phyloP scores from a whole-genome alignment of 208 protist genomes.

The Leishmania amazonensis region DNA sequence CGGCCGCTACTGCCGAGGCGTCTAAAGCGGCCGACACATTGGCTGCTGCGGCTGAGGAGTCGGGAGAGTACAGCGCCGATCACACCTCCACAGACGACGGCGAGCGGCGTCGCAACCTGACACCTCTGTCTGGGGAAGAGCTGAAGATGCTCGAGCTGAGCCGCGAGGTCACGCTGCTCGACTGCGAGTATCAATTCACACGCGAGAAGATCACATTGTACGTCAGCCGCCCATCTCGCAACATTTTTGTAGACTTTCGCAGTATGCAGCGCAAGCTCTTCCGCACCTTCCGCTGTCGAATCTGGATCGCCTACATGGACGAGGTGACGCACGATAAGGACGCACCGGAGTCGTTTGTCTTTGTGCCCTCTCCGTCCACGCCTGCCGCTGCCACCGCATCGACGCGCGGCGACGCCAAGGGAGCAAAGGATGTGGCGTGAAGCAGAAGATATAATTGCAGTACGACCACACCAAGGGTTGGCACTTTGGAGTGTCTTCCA shows the following conservation, averaged over 20 bases:
- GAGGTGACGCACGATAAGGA: conserved; percentile 55
- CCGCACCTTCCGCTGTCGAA: conserved; percentile 68
- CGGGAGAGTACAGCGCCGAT: conserved; percentile 2
- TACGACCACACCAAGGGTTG: background rate
- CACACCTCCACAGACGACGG: conserved; percentile 15
- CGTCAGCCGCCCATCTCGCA: conserved; percentile 44
- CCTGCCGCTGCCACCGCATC: conserved; percentile 4
- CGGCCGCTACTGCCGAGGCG: conserved; percentile 1
- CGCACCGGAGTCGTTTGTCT: conserved; percentile 35
- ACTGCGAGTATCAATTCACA: conserved; percentile 73
- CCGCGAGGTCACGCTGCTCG: conserved; percentile 41
- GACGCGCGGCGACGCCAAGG: background rate
- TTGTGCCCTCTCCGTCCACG: conserved; percentile 25
- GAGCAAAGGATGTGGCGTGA: background rate
- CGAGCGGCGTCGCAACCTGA: conserved; percentile 14
- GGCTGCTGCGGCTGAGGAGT: background rate
- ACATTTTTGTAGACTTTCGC: conserved; percentile 73
- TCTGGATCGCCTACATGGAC: conserved; percentile 81
- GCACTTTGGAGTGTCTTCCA: background rate
- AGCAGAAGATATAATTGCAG: background rate
- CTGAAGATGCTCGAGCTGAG: conserved; percentile 32
- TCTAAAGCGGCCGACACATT: background rate
- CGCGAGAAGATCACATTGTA: conserved; percentile 76
- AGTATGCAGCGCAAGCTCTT: conserved; percentile 74
- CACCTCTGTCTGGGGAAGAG: conserved; percentile 18